Evolutionary conservation across 495 filamentous ascomycete species (phyloP).

Genomic region (Tuber calosporum): DNA sequence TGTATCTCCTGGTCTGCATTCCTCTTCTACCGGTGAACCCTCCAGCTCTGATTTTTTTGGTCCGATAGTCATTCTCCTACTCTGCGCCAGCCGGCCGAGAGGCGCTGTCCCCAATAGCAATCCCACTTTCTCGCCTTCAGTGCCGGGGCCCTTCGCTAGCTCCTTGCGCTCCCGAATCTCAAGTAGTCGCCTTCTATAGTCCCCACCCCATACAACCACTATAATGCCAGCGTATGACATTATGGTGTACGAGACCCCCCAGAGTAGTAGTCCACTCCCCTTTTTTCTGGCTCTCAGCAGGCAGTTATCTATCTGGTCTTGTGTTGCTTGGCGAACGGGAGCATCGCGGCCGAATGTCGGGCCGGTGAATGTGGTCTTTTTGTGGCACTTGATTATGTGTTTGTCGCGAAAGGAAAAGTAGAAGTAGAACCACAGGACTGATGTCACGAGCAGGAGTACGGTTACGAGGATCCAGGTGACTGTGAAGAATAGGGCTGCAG

Average conservation of each 20-base stretch:
- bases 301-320: conserved; percentile 24
- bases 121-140: conserved; percentile 24
- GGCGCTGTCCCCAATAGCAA: conserved; percentile 31
- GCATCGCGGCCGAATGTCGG: conserved; percentile 13
- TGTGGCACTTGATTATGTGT: conserved; percentile 8
- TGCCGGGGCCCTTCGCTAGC: neutral
- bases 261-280: conserved; percentile 12
- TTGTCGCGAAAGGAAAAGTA: conserved; percentile 19
- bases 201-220: conserved; percentile 25
- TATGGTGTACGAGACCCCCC: conserved; percentile 23
- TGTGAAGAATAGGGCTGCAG: conserved; percentile 32
- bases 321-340: conserved; percentile 24
- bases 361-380: conserved; percentile 14
- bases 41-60: conserved; percentile 6
- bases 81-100: conserved; percentile 13
- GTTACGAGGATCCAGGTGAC: conserved; percentile 31
- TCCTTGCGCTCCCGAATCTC: conserved; percentile 22
- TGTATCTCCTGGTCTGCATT: neutral
- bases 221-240: conserved; percentile 23
- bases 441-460: conserved; percentile 22
- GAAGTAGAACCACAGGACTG: conserved; percentile 31
- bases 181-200: conserved; percentile 28
- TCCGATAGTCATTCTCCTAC: conserved; percentile 5
- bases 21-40: neutral
- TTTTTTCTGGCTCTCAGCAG: conserved; percentile 2